Conservation (phyloP, 495 filamentous ascomycete species). For the Aspergillus sclerotioniger region DNA sequence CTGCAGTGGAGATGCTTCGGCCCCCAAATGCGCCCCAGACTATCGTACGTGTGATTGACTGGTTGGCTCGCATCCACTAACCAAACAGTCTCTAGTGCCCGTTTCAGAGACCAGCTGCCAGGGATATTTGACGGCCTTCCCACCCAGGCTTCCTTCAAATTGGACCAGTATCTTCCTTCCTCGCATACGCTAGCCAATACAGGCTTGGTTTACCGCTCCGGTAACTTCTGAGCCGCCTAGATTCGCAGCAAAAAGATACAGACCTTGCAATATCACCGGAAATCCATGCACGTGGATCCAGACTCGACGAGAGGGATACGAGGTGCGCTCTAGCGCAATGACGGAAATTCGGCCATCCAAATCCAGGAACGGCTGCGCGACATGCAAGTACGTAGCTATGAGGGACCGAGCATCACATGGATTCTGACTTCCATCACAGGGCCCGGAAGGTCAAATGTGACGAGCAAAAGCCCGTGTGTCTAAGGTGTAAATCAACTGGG, state of each 20-base stretch:
- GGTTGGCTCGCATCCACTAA: not conserved
- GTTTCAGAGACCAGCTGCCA: not conserved
- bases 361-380: conserved; percentile 1
- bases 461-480: not conserved
- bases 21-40: not conserved
- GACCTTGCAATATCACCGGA: not conserved
- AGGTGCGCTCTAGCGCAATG: not conserved
- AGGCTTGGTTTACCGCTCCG: not conserved
- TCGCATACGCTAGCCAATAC: conserved; percentile 6
- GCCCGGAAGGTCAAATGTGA: not conserved
- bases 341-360: not conserved
- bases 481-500: not conserved
- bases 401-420: no score
- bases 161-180: not conserved
- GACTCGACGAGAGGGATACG: not conserved
- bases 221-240: not conserved
- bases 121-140: not conserved
- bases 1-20: not conserved
- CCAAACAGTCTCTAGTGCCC: not conserved
- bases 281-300: not conserved
- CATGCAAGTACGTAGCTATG: not conserved
- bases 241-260: not conserved
- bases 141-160: not conserved
- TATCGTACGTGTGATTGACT: not conserved
- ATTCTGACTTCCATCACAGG: not conserved